These are phyloP conservation scores for Periconia sp. DNA, from an alignment of 2,329 filamentous ascomycete species.

Conservation along the genomic window DNA sequence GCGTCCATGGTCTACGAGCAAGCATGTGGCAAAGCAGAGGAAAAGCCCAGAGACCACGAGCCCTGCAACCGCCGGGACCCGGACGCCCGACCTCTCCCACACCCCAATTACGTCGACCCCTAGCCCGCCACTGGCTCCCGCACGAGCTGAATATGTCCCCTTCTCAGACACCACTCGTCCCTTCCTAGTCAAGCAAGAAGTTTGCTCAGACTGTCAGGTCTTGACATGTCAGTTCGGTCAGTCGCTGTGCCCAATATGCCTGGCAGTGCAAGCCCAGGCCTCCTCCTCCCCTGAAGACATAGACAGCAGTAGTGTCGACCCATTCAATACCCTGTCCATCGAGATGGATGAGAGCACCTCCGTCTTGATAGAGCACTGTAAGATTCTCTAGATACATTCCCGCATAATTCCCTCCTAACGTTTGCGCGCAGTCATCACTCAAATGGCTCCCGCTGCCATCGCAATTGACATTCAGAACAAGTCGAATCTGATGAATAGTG, in stretches of 20 bases:
- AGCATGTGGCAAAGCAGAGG: constrained; percentile 36
- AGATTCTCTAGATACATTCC: constrained; percentile 15
- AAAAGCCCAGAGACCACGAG: constrained; percentile 30
- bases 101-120: constrained; percentile 35
- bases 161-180: constrained; percentile 15
- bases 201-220: constrained; percentile 35
- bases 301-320: constrained; percentile 34
- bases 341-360: constrained; percentile 28
- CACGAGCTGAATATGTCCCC: constrained; percentile 21
- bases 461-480: constrained; percentile 39
- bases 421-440: constrained; percentile 27
- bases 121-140: constrained; percentile 26
- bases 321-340: constrained; percentile 33
- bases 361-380: constrained; percentile 41
- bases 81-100: constrained; percentile 29
- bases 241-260: constrained; percentile 31
- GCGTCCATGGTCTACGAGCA: constrained; percentile 44
- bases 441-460: constrained; percentile 41
- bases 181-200: constrained; percentile 18
- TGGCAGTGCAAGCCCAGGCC: constrained; percentile 19
- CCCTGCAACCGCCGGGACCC: constrained; percentile 23
- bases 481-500: constrained; percentile 37
- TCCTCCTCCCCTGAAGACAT: constrained; percentile 22
- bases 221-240: constrained; percentile 33
- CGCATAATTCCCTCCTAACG: constrained; percentile 16